phyloP scores from a whole-genome alignment of 805 yeast genomes.

The Komagataella populi region DNA sequence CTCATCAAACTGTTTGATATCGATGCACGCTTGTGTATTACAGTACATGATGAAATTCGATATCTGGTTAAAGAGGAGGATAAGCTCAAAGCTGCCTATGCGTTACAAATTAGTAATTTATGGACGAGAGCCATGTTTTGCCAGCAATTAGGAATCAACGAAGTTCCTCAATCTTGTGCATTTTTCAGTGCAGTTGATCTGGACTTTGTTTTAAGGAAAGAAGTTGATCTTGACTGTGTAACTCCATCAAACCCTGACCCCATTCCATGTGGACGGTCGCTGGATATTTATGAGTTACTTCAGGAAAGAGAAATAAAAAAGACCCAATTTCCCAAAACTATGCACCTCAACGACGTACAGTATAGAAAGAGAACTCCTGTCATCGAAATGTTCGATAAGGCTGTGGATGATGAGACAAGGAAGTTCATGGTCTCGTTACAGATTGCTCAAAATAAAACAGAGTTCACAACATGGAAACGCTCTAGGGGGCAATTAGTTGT shows the following conservation, averaged over 20 bases:
- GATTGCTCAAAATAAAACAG: constrained; percentile 12
- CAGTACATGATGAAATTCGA: constrained; percentile 93
- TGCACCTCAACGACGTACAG: constrained; percentile 5
- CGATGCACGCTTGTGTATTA: constrained; percentile 65
- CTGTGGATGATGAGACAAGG: constrained; percentile 9
- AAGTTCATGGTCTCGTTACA: constrained; percentile 16
- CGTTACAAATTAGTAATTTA: constrained; percentile 76
- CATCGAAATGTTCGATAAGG: constrained; percentile 13
- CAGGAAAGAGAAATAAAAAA: constrained; percentile 19
- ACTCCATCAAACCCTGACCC: constrained; percentile 75
- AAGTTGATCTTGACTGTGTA: constrained; percentile 80
- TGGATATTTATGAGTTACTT: constrained; percentile 44
- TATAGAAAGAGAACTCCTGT: constrained; percentile 9
- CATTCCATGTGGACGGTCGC: constrained; percentile 68
- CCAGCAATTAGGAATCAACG: constrained; percentile 79
- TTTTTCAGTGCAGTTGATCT: constrained; percentile 91
- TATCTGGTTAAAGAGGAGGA: constrained; percentile 66
- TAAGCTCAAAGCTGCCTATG: constrained; percentile 61
- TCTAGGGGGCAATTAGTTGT: not conserved
- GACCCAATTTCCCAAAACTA: not conserved
- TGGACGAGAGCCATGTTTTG: constrained; percentile 97
- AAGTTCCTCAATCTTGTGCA: constrained; percentile 90
- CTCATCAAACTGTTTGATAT: constrained; percentile 48
- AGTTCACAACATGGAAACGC: constrained; percentile 13
- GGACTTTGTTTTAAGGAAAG: constrained; percentile 80